A percentile compares a stretch with the other conserved stretches of the same genome.
These are phyloP conservation scores for Monosporascus sp. DNA, from an alignment of 2,329 filamentous ascomycete genomes.

Conservation along the genomic window DNA sequence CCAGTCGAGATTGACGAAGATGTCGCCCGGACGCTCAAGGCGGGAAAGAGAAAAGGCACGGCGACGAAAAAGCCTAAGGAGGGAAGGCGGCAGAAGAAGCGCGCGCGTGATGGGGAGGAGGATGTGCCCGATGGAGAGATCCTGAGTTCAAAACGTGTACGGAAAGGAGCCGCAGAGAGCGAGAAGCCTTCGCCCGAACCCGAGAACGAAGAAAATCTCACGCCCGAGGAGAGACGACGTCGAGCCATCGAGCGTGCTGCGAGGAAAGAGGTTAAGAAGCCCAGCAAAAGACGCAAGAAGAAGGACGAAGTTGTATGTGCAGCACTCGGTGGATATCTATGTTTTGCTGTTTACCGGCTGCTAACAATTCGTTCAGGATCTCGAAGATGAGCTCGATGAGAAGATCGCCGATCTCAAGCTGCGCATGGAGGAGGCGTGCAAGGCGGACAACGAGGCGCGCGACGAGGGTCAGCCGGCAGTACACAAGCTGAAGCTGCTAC, in stretches of 20 bases:
- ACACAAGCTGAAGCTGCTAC: slow-evolving; percentile 89
- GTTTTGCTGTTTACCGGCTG: neutral
- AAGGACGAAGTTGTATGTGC: slow-evolving; percentile 77
- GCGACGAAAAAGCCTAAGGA: slow-evolving; percentile 69
- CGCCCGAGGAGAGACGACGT: slow-evolving; percentile 77
- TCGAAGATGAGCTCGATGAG: slow-evolving; percentile 85
- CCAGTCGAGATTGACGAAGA: slow-evolving; percentile 65
- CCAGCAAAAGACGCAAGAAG: slow-evolving; percentile 67
- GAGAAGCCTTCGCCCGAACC: slow-evolving; percentile 51
- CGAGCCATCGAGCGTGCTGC: slow-evolving; percentile 81
- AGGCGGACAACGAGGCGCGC: slow-evolving; percentile 79
- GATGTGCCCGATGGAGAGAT: slow-evolving; percentile 39
- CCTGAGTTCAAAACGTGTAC: slow-evolving; percentile 42
- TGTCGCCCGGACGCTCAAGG: slow-evolving; percentile 57
- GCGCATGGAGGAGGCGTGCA: slow-evolving; percentile 85
- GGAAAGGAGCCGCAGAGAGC: slow-evolving; percentile 35
- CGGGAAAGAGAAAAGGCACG: slow-evolving; percentile 60
- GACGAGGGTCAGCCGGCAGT: slow-evolving; percentile 74
- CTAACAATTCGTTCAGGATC: slow-evolving; percentile 51
- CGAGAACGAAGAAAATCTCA: slow-evolving; percentile 71
- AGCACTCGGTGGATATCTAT: neutral
- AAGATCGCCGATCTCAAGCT: slow-evolving; percentile 83
- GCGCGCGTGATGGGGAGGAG: slow-evolving; percentile 47
- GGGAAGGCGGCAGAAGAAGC: slow-evolving; percentile 64
- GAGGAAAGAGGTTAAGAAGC: slow-evolving; percentile 81